These are phyloP conservation scores for Aspergillus sp. DNA, from an alignment of 2,329 filamentous ascomycete genomes.

Conservation along the genomic window DNA sequence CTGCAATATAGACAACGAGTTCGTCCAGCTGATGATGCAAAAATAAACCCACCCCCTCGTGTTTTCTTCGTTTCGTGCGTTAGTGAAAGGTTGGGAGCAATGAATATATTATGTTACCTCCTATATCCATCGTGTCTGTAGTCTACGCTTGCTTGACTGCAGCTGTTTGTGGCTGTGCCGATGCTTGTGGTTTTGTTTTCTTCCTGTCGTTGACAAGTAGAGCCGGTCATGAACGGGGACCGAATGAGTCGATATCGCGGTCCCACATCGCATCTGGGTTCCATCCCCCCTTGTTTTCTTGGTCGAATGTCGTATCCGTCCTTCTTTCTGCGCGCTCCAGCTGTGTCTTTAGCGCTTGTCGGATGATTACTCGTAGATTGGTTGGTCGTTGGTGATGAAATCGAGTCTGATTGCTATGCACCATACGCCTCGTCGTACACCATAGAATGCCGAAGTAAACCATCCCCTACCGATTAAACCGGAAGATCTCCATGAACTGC, in stretches of 20 bases:
- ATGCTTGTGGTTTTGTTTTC: conserved; percentile 9
- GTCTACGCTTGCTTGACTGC: conserved; percentile 24
- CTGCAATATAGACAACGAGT: conserved; percentile 72
- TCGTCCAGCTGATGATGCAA: conserved; percentile 95
- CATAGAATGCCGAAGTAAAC: too few relatives aligned
- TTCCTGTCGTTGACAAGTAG: conserved; percentile 6
- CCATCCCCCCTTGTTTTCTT: neutral
- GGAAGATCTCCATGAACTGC: conserved; percentile 47
- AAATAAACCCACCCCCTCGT: conserved; percentile 58
- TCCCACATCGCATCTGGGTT: neutral
- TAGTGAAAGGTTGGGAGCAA: conserved; percentile 27
- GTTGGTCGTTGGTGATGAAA: conserved; percentile 5
- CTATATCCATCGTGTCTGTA: conserved; percentile 28
- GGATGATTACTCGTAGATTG: conserved; percentile 12
- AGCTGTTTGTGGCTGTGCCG: conserved; percentile 15
- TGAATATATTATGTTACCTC: conserved; percentile 21
- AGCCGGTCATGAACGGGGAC: conserved; percentile 3
- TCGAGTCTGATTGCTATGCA: neutral
- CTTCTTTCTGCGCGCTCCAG: conserved; percentile 6
- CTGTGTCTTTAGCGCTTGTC: conserved; percentile 6
- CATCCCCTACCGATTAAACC: conserved; percentile 36
- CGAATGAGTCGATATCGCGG: neutral
- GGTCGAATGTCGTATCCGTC: conserved; percentile 4
- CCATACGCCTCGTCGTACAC: neutral
- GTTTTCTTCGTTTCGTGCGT: conserved; percentile 26